Evolutionary conservation across 306 rosid genomes (phyloP).

Genomic region (Citrullus mucosospermus): DNA sequence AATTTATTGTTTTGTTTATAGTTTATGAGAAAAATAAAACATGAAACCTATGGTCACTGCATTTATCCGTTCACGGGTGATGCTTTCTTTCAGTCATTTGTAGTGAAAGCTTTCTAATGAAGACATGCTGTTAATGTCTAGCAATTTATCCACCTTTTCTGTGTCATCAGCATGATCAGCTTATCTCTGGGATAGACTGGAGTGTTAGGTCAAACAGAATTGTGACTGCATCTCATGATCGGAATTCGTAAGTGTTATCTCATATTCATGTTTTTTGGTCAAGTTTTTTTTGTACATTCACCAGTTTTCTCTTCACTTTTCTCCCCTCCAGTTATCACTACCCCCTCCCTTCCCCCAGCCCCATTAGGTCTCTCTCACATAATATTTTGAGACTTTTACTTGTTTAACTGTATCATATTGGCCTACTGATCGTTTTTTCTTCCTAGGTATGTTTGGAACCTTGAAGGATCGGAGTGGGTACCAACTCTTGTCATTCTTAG

Average conservation of each 20-base stretch:
- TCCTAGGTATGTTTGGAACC: conserved; percentile 86
- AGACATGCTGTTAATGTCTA: conserved; percentile 1
- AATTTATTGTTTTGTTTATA: background rate
- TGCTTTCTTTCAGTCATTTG: background rate
- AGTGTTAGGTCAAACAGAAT: conserved; percentile 71
- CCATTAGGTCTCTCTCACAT: background rate
- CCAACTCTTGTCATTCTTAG: conserved; percentile 89
- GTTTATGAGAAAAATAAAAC: background rate
- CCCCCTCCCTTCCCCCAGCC: background rate
- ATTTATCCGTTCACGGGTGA: background rate
- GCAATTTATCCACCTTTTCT: conserved; percentile 4
- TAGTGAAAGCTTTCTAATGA: background rate
- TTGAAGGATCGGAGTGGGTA: conserved; percentile 90
- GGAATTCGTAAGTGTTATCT: conserved; percentile 76
- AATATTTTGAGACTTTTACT: background rate
- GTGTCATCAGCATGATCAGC: conserved; percentile 77
- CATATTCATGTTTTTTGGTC: background rate
- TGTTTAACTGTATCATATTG: background rate
- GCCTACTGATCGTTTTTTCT: background rate
- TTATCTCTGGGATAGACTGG: conserved; percentile 90
- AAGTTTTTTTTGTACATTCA: background rate
- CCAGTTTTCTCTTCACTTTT: background rate
- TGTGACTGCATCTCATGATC: conserved; percentile 92
- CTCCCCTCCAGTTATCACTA: background rate
- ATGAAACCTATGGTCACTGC: background rate